Evolutionary conservation across 2,329 filamentous ascomycete genomes (phyloP), one percentile per base, ranked within the genome.

Genomic region (Tothia fuscella): DNA sequence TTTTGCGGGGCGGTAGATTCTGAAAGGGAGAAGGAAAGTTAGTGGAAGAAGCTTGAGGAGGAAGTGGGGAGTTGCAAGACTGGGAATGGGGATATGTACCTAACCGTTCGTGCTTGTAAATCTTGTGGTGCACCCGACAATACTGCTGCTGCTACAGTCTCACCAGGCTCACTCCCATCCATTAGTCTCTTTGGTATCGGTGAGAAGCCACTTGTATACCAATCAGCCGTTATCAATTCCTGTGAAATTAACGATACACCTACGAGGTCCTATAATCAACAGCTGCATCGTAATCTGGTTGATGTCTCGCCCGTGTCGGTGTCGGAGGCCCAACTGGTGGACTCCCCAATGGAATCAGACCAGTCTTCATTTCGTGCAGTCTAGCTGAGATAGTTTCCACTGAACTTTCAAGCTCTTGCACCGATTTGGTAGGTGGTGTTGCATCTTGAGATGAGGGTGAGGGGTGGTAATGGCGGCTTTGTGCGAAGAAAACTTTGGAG

Each of bases 201-300:
- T 2, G 89, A 94, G 64, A 85, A 98, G 57, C 78, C 79, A 46
- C 89, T 95, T 56, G 35, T 36, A 26, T 44, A 35, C 13, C 39
- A 22, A 19, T 36, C 14, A 22, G 16, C 33, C 6, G 13, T 20
- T 34, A 34, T 36, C 24, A 25, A 41, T 28, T 5, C 17, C 14
- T 17, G 3, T 10, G 13, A 20, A 9, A 20, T 13, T 30, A 26
- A 14, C 16, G 22, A 12, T 17, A 35, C 19, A 48, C 80, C 59
- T 74, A 95, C 88, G 88, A 95, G 50, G 86, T 93, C 48, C 83
- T 83, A 65, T 87, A 88, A 64, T 96, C 89, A 53, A 83, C 72
- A 38, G 78, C 78, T 32, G 80, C 81, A 50, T 74, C 72, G 61
- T 93, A 95, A 59, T 94, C 81, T 47, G 85, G 86, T 53, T 82